These are phyloP conservation scores for Phytophthora sojae DNA, from an alignment of 352 stramenopile species.

Conservation along the genomic window DNA sequence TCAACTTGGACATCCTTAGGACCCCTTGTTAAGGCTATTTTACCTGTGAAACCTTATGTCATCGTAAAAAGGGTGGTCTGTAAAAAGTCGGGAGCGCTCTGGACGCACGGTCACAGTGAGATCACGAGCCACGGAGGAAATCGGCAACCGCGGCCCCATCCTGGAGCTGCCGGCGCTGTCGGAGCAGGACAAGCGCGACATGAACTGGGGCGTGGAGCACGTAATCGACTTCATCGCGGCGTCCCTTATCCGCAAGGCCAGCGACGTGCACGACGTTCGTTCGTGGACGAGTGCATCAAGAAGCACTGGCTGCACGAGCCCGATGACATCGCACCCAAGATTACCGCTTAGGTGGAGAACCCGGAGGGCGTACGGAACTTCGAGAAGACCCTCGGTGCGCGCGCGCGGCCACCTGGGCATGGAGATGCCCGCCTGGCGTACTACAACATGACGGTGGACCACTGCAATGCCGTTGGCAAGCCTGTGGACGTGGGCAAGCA, in stretches of 20 bases:
- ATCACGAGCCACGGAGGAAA: slow-evolving; percentile 93
- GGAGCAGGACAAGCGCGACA: slow-evolving; percentile 97
- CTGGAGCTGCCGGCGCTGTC: slow-evolving; percentile 96
- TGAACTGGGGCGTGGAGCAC: slow-evolving; percentile 95
- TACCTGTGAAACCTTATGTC: no score
- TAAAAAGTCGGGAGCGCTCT: no score
- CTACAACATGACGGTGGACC: slow-evolving; percentile 90
- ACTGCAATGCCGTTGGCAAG: slow-evolving; percentile 88
- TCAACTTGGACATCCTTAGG: no score
- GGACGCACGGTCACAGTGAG: no score
- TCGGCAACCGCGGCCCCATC: slow-evolving; percentile 91
- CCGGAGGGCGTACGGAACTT: slow-evolving; percentile 94
- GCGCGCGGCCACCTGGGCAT: slow-evolving; percentile 93
- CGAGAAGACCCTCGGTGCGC: slow-evolving; percentile 96
- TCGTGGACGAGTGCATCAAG: slow-evolving; percentile 82
- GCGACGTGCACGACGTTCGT: slow-evolving; percentile 92
- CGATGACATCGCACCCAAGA: slow-evolving; percentile 91
- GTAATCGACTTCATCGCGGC: slow-evolving; percentile 98
- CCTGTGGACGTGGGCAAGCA: slow-evolving; percentile 89
- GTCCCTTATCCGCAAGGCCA: slow-evolving; percentile 98
- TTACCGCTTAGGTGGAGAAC: slow-evolving; percentile 98
- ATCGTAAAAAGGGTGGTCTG: no score
- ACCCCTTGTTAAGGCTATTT: no score
- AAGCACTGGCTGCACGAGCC: slow-evolving; percentile 65
- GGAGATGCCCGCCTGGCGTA: slow-evolving; percentile 89